Evolutionary conservation across 768 basidiomycete species (phyloP), one percentile per base, ranked within the genome.

Genomic region (Boletus subcaerulescens): DNA sequence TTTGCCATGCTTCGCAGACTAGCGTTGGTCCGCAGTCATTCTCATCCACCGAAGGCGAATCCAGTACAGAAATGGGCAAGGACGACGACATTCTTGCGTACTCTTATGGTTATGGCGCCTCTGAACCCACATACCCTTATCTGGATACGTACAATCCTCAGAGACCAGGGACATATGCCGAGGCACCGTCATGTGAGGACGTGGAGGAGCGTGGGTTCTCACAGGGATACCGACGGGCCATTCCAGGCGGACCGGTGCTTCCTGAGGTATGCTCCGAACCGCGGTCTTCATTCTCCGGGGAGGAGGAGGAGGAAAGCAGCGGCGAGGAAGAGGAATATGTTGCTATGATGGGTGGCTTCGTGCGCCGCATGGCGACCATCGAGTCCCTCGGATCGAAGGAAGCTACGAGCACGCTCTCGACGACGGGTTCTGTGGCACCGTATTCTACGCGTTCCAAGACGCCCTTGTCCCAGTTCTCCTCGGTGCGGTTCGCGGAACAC

Each of bases 351-450:
- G 86, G 87, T 50, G 76, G 79, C 22, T 80, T 76, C 61, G 77
- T 91, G 42, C 76, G 80, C 48, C 85, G 89, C 38, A 89, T 91
- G 89, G 84, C 87, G 18, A 91, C 89, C 29, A 91, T 91, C 57
- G 87, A 90, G 66, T 84, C 82, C 41, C 76, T 90, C 67, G 88
- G 87, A 39, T 87, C 85, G 17, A 77, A 80, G 48, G 89, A 91
- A 62, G 67, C 57, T 35, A 56, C 56, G 13, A 43, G 60, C 38
- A 61, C 60, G 39, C 74, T 46, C 68, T 70, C 61, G 44, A 49
- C 59, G 70, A 65, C 38, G 72, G 61, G 66, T 58, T 68, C 65
- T 20, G 67, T 59, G 60, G 48, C 72, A 53, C 58, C 29, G 53
- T 50, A 45, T 50, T 48, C 67, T 53, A 41, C 70, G 71, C 53